Percentiles rank a stretch among this genome's conserved stretches.
phyloP scores from a whole-genome alignment of 1,139 yeast genomes.

The Candida dubliniensis region DNA sequence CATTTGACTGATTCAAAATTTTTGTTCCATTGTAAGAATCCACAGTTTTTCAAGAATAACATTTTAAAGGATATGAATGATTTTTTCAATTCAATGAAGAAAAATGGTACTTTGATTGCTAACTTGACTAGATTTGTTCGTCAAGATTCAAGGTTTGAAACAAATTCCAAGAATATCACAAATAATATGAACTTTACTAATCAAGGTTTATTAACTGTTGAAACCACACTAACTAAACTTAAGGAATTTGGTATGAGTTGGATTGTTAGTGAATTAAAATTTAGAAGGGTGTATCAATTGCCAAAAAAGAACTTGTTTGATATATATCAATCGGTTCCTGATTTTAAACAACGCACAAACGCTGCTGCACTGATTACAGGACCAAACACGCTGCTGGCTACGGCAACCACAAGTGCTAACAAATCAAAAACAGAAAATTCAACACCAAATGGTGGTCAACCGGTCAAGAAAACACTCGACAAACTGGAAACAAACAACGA shows the following conservation, averaged over 20 bases:
- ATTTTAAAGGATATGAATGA: conserved; percentile 41
- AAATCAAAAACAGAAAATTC: background rate
- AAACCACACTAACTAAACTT: conserved; percentile 23
- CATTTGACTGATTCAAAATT: conserved; percentile 45
- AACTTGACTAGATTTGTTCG: conserved; percentile 50
- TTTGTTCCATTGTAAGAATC: conserved; percentile 26
- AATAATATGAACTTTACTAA: conserved; percentile 42
- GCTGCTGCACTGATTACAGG: background rate
- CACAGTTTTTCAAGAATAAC: conserved; percentile 26
- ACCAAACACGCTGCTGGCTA: background rate
- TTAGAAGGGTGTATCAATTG: conserved; percentile 34
- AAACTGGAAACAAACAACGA: conserved; percentile 19
- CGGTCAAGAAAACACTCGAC: conserved; percentile 11
- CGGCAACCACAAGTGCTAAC: background rate
- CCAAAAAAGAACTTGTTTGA: conserved; percentile 28
- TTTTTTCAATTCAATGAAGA: conserved; percentile 46
- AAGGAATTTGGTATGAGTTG: conserved; percentile 38
- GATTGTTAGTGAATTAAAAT: conserved; percentile 38
- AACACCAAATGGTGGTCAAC: conserved; percentile 1
- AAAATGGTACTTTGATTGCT: conserved; percentile 54
- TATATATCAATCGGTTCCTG: conserved; percentile 17
- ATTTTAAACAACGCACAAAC: conserved; percentile 9
- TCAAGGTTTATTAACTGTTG: conserved; percentile 31
- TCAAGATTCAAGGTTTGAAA: conserved; percentile 39
- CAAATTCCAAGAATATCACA: conserved; percentile 34